Base-by-base conservation (phyloP, 495 filamentous ascomycete genomes). In the Podospora tetraspora region DNA sequence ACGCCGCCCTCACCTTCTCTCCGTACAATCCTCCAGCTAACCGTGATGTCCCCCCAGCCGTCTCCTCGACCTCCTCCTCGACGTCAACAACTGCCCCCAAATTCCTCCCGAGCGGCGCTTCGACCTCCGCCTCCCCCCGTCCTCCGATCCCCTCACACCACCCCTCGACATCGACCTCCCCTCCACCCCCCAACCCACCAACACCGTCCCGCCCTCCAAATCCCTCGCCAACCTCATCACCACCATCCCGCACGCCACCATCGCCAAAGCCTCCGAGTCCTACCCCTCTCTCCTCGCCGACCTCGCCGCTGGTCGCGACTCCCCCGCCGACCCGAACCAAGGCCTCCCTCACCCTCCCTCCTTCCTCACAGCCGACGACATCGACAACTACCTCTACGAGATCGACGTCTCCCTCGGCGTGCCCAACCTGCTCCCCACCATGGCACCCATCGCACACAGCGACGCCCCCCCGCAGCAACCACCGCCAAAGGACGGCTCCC, bases 11-110 rank as follows among this genome's bases (percentile, higher is more conserved):
- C 16, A 9, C 30, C 3, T 25, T 37, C 30, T 19, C 22, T 59
- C 66, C 74, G 34, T 32, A 59, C 16, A 62, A 63, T 64, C 69
- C 66, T 59, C 64, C 30, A 67, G 22, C 66, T 58, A 24, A 66
- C 65, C 19, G 27, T 27, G 27, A 27, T 27, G 27, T 27, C 19
- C 37, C 27, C n/a, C 32, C 68, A 92, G 90, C 67, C 89, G 90
- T 70, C 79, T 96, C 16, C 85, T 97, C 25, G 95, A 97, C 71
- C 80, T 97, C 30, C 86, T 95, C 27, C 83, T 95, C 61, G 94
- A 97, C 70, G 86, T 96, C 72, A 97, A 97, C 77, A 87, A 91
- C 23, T 90, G 86, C 52, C 77, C 86, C 3, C 91, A 92, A 74
- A 85, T 97, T 29, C 87, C 92, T 7, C 84, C 90, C 25, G 82